Evolutionary conservation across 2,329 filamentous ascomycete genomes (phyloP), one percentile per base, ranked within the genome.

Genomic region (Neofusicoccum parvum): DNA sequence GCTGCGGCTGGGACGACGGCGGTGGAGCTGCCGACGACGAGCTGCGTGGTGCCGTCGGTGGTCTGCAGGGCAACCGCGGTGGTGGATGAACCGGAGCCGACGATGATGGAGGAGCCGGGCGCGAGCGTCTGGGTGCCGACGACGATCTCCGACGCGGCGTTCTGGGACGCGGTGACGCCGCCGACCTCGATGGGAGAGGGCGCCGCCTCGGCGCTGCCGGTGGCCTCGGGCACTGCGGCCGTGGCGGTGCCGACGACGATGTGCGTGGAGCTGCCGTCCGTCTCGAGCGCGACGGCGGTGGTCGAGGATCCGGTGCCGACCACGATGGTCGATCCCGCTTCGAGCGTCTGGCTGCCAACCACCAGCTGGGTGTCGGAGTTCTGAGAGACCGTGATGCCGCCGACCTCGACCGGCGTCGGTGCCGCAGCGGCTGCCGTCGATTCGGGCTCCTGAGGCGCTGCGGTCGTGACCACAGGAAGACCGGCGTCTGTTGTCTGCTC

Each of bases 271-370:
- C 59, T 41, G 17, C 46, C 59, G 34, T 49, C 37, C 9, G 59
- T 62, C 11, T 62, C 9, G 20, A 62, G 59, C 12, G 41, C 17
- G 12, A 62, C 46, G 34, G 34, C 46, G 9, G 59, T 62, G 17
- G 59, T 62, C 10, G 59, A 62, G 10, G 34, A 39, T 15, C 59
- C 59, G 59, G 59, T 41, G 14, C 59, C 59, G 11, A 62, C 17
- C 10, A 62, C 43, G 46, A 62, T 27, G 23, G 59, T 51, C 11
- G 59, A 62, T 15, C 74, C 74, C 34, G 69, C 69, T 11, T 73
- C 72, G 11, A 76, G 70, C 5, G 62, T 64, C 20, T 54, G 49
- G 41, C 50, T 53, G 11, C 34, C 49, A n/a, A 56, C 34, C 4
- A 64, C 41, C 1, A 54, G 37, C 27, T 46, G 39, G 17, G 62